Evolutionary conservation across 805 yeast species (phyloP), one percentile per base, ranked within the genome.

Genomic region (Metschnikowia baotianmanensis): DNA sequence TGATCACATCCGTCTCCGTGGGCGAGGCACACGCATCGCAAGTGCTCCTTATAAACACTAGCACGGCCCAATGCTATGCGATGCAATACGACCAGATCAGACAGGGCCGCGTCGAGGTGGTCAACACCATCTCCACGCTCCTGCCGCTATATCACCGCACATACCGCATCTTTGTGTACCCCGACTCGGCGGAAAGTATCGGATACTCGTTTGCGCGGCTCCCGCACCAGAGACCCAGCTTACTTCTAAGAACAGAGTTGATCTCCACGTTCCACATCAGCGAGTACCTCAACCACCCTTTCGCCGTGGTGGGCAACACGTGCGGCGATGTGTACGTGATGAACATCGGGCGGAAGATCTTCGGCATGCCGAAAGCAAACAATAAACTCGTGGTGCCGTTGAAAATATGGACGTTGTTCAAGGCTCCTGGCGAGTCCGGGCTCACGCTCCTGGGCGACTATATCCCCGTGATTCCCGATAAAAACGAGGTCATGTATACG

Each of bases 341-440:
- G 20, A 69, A 71, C 46, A 48, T 62, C 17, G 62, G 71, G n/a
- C 48, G 74, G 29, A 67, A 65, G 50, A 52, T 64, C 16, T 50
- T 69, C 15, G 56, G 61, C 20, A 64, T 65, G 9, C 53, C 62
- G 2, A 68, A 67, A 55, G 46, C 59, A 23, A 45, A 70, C 52
- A 45, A 63, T 59, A 50, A 65, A 48, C 42, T 75, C 51, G 56
- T 69, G 67, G 52, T 59, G 63, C 59, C 76, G 52, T 38, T 77
- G 61, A 43, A 56, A 55, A 47, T 63, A 55, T 63, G 69, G 72
- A 59, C 63, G 19, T 31, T 50, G 31, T 40, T 56, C 15, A 33
- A 50, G 27, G 26, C 35, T 11, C 34, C 42, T 6, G 46, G 38
- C 25, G 42, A 39, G 24, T 38, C 42, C 34, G 39, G 32, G 6